These are phyloP conservation scores for Hypoxylon sp. DNA, from an alignment of 2,329 filamentous ascomycete species.

Conservation along the genomic window DNA sequence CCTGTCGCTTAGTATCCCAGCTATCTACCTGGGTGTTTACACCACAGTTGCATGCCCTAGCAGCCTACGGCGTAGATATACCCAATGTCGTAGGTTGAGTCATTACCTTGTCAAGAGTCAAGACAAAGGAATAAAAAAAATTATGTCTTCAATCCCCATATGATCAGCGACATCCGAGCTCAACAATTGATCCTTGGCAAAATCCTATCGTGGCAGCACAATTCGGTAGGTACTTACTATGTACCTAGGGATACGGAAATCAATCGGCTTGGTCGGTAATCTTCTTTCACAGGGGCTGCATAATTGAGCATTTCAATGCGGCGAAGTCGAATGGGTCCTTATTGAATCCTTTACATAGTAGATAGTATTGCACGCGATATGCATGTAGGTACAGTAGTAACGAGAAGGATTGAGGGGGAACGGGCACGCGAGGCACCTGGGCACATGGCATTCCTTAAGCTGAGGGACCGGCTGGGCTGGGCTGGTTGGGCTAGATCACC, in stretches of 20 bases:
- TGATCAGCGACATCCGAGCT: conserved; percentile 24
- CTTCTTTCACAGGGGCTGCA: conserved; percentile 11
- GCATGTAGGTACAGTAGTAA: too few relatives aligned
- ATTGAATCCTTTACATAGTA: neutral
- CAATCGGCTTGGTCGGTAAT: neutral
- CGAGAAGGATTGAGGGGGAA: neutral
- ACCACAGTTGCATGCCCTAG: too few relatives aligned
- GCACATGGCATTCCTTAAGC: conserved; percentile 12
- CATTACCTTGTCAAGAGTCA: too few relatives aligned
- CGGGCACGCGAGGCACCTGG: conserved; percentile 16
- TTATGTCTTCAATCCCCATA: too few relatives aligned
- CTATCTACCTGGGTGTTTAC: too few relatives aligned
- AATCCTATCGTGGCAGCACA: conserved; percentile 14
- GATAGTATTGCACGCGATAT: too few relatives aligned
- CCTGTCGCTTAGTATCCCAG: too few relatives aligned
- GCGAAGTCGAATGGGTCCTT: neutral
- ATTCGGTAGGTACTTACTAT: conserved; percentile 8
- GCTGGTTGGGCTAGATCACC: conserved; percentile 1
- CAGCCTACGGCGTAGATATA: too few relatives aligned
- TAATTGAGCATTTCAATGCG: too few relatives aligned
- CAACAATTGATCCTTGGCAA: conserved; percentile 5
- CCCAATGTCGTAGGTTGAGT: too few relatives aligned
- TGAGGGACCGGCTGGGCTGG: conserved; percentile 2
- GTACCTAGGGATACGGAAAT: conserved; percentile 9
- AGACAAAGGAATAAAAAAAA: too few relatives aligned